These are phyloP conservation scores for Yamadazyma blattariae DNA, from an alignment of 1,139 yeast genomes.

Conservation along the genomic window DNA sequence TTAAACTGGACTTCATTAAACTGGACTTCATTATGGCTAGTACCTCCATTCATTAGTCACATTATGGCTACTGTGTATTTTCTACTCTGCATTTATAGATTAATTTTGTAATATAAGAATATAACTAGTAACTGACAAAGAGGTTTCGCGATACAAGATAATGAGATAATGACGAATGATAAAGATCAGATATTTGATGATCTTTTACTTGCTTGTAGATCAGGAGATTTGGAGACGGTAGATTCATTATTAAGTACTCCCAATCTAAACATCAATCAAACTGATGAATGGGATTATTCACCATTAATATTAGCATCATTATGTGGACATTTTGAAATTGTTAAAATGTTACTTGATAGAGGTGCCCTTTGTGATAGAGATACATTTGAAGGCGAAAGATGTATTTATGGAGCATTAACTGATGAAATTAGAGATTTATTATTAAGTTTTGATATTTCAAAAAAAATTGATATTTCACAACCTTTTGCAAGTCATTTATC, in stretches of 20 bases:
- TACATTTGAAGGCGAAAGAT: slow-evolving; percentile 76
- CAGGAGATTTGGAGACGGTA: slow-evolving; percentile 64
- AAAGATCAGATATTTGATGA: slow-evolving; percentile 27
- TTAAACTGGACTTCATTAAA: no score
- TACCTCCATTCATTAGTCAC: no score
- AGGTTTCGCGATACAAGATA: no score
- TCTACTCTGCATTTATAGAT: no score
- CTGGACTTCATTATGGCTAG: no score
- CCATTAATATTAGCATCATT: slow-evolving; percentile 71
- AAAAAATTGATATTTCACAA: slow-evolving; percentile 64
- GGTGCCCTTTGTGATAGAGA: slow-evolving; percentile 82
- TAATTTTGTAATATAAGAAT: no score
- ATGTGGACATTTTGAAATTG: slow-evolving; percentile 71
- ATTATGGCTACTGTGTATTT: no score
- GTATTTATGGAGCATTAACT: slow-evolving; percentile 74
- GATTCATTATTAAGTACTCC: slow-evolving; percentile 52
- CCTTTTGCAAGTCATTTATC: slow-evolving; percentile 75
- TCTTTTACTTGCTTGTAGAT: slow-evolving; percentile 65
- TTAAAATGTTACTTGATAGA: slow-evolving; percentile 50
- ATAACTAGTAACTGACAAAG: no score
- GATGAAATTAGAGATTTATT: slow-evolving; percentile 60
- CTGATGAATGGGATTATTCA: slow-evolving; percentile 72
- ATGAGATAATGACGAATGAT: neutral
- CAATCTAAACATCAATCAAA: slow-evolving; percentile 57
- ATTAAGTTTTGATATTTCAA: slow-evolving; percentile 62